Conservation (phyloP, 2,329 filamentous ascomycete genomes). For the Cadophora sp. region DNA sequence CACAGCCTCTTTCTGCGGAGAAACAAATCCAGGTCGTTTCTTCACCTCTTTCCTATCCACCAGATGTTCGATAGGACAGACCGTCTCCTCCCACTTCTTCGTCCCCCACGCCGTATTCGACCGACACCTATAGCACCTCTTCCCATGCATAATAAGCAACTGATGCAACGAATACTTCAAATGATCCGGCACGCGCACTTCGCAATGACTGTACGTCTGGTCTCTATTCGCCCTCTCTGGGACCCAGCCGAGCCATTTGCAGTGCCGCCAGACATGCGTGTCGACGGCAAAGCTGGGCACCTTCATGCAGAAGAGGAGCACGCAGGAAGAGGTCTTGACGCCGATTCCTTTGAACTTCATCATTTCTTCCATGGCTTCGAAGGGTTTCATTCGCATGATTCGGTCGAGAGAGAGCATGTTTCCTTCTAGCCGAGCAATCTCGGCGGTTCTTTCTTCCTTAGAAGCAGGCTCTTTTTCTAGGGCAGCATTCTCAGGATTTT, state of each 20-base stretch:
- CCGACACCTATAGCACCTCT: conserved; percentile 55
- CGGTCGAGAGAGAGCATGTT: conserved; percentile 64
- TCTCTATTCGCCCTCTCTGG: conserved; percentile 57
- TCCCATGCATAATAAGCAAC: conserved; percentile 60
- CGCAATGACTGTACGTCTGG: conserved; percentile 59
- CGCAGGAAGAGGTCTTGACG: conserved; percentile 63
- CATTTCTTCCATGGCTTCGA: conserved; percentile 58
- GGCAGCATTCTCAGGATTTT: conserved; percentile 49
- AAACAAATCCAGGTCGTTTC: neutral
- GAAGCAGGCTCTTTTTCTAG: conserved; percentile 50
- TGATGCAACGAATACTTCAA: conserved; percentile 63
- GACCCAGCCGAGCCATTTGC: conserved; percentile 60
- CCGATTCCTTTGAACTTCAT: conserved; percentile 59
- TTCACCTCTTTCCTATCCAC: conserved; percentile 57
- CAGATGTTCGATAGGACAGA: conserved; percentile 69
- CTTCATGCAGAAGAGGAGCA: conserved; percentile 61
- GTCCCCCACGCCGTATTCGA: conserved; percentile 61
- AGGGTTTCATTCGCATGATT: conserved; percentile 52
- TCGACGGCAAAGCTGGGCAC: conserved; percentile 63
- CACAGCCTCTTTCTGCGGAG: neutral
- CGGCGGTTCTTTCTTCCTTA: conserved; percentile 58
- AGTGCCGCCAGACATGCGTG: conserved; percentile 61
- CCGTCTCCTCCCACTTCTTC: conserved; percentile 64
- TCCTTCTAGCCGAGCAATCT: conserved; percentile 62
- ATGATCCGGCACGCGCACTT: conserved; percentile 56